Evolutionary conservation across 2,329 filamentous ascomycete species (phyloP), one percentile per base, ranked within the genome.

Genomic region (Rutstroemia sp.): DNA sequence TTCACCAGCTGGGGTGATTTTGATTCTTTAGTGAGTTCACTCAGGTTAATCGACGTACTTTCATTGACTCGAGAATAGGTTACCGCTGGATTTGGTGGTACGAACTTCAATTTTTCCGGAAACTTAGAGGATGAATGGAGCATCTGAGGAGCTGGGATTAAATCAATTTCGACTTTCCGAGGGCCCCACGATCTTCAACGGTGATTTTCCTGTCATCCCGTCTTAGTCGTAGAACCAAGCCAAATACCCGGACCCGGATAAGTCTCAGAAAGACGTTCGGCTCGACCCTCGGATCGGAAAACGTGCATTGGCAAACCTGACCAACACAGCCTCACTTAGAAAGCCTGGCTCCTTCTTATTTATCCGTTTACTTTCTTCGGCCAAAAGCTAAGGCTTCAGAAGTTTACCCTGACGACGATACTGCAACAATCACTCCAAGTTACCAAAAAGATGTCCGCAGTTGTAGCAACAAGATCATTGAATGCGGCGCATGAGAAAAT

Each of bases 1-100:
- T 40, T 68, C 23, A 62, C 65, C 4, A 59, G 64, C 23, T 70
- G 64, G 67, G 63, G 63, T 7, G 62, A 67, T 7, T 67, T 66
- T 34, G 65, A 70, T 56, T 70, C 67, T 16, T 54, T 70, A 25
- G 68, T 63, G 44, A 57, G 54, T 54, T 7, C 10, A 27, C 10
- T n/a, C 39, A 17, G 12, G 9, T 25, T 4, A 21, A 34, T 1
- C 27, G 14, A 9, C 25, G 5, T 27, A 23, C 8, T 10, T 38
- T 27, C n/a, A 48, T 48, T 16, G 30, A 54, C 27, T 27, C n/a
- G n/a, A n/a, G 5, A 19, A 47, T 21, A 62, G 60, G 61, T 63
- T 6, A 63, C 60, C 4, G 57, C 58, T 21, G 61, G 61, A 36
- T 56, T 58, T 8, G 57, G 58, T 39, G 58, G 58, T 7, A 48